A percentile compares a stretch with the other conserved stretches of the same genome.
These are phyloP conservation scores for Penicillium mononematosum DNA, from an alignment of 495 filamentous ascomycete species.

Conservation along the genomic window DNA sequence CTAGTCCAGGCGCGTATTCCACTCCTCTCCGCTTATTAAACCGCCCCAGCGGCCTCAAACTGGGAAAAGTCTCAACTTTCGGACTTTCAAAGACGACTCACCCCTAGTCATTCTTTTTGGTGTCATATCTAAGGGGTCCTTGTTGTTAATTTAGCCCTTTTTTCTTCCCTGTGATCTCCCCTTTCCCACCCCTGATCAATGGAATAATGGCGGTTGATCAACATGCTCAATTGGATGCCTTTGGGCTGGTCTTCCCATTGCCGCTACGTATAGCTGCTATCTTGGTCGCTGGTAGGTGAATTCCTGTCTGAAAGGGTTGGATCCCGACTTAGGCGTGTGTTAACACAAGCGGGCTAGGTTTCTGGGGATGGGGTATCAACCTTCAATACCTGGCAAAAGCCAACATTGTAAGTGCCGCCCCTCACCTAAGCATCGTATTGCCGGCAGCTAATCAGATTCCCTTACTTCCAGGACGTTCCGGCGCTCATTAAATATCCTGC, in stretches of 20 bases:
- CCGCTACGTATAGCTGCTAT: conserved; percentile 79
- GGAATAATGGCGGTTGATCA: conserved; percentile 77
- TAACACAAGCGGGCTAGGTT: conserved; percentile 49
- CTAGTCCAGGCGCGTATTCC: conserved; percentile 13
- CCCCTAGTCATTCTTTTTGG: conserved; percentile 43
- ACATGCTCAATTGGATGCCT: conserved; percentile 77
- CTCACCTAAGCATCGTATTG: neutral
- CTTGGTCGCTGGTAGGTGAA: conserved; percentile 67
- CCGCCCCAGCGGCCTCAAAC: conserved; percentile 21
- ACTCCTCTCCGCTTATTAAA: conserved; percentile 25
- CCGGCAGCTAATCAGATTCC: conserved; percentile 3
- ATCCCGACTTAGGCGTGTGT: neutral
- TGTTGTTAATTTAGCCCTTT: conserved; percentile 15
- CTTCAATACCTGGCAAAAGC: conserved; percentile 73
- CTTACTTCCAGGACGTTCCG: conserved; percentile 62
- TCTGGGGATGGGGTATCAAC: conserved; percentile 90
- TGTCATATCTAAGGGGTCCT: conserved; percentile 14
- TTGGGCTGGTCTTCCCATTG: conserved; percentile 81
- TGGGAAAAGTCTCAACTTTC: conserved; percentile 21
- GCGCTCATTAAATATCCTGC: conserved; percentile 75
- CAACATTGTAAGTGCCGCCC: conserved; percentile 60
- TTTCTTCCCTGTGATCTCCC: conserved; percentile 4
- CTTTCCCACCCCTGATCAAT: conserved; percentile 31
- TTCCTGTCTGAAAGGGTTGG: neutral
- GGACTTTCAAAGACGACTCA: conserved; percentile 24